Evolutionary conservation across 2,329 filamentous ascomycete species (phyloP).

Genomic region (Beauveria rudraprayagi): DNA sequence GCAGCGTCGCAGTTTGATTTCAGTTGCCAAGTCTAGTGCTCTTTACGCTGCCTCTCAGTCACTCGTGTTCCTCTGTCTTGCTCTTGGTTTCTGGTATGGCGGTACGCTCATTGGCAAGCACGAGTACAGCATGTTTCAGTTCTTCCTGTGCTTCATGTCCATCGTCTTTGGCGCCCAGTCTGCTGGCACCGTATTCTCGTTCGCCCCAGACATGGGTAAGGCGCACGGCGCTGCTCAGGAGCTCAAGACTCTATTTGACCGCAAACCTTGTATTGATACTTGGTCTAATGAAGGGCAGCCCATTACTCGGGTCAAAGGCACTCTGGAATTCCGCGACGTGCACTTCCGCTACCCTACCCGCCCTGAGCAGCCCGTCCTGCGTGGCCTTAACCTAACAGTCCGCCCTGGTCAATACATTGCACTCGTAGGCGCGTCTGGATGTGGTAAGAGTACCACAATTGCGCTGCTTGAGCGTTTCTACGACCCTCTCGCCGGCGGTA

Average conservation of each 20-base stretch:
- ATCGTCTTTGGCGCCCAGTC: conserved; percentile 90
- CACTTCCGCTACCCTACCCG: conserved; percentile 92
- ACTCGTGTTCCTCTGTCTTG: conserved; percentile 73
- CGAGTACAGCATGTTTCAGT: conserved; percentile 75
- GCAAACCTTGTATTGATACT: conserved; percentile 71
- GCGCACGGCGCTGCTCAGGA: conserved; percentile 75
- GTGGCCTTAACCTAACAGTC: conserved; percentile 68
- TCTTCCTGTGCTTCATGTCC: conserved; percentile 84
- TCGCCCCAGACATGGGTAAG: conserved; percentile 88
- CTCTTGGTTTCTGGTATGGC: conserved; percentile 90
- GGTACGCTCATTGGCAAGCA: conserved; percentile 62
- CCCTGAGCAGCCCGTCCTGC: conserved; percentile 83
- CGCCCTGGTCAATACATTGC: conserved; percentile 78
- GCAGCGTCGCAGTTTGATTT: conserved; percentile 58
- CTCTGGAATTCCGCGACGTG: conserved; percentile 82
- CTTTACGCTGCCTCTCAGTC: conserved; percentile 83
- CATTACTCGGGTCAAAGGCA: conserved; percentile 59
- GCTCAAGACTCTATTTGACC: conserved; percentile 77
- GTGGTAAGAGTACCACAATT: conserved; percentile 91
- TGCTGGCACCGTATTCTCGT: conserved; percentile 81
- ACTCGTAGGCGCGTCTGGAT: conserved; percentile 87
- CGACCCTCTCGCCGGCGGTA: conserved; percentile 70
- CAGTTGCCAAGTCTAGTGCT: conserved; percentile 65
- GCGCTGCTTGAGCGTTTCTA: conserved; percentile 91
- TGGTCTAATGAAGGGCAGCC: conserved; percentile 64